These are phyloP conservation scores for Amanita rubescens DNA, from an alignment of 768 basidiomycete species.

Conservation along the genomic window DNA sequence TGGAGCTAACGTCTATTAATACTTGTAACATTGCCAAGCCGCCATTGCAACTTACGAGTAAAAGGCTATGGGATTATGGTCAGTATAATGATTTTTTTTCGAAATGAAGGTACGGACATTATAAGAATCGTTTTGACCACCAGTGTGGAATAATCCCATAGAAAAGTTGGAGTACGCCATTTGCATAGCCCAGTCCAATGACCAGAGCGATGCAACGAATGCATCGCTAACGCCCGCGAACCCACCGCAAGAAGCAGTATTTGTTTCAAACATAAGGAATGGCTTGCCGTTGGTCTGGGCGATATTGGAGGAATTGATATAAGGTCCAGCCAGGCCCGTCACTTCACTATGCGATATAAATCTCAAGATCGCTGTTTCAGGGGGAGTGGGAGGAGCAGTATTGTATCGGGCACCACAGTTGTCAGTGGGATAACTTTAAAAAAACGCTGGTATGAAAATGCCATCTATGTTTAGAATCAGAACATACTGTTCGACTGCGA, in stretches of 20 bases:
- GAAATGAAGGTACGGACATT: constrained; percentile 34
- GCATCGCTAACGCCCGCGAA: constrained; percentile 56
- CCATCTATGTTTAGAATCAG: not conserved
- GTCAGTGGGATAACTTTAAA: constrained; percentile 36
- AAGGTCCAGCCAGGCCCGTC: constrained; percentile 40
- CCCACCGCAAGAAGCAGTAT: constrained; percentile 63
- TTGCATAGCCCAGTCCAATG: constrained; percentile 53
- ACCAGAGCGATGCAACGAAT: constrained; percentile 63
- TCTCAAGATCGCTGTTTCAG: constrained; percentile 39
- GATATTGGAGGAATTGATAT: constrained; percentile 39
- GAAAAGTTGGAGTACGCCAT: constrained; percentile 54
- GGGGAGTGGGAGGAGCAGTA: constrained; percentile 30
- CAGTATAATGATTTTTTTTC: constrained; percentile 17
- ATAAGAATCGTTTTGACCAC: constrained; percentile 63
- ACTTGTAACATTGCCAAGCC: not conserved
- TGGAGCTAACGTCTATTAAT: constrained; percentile 40
- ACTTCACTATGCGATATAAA: constrained; percentile 59
- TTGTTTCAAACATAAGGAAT: constrained; percentile 66
- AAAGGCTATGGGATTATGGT: constrained; percentile 41
- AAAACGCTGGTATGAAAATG: not conserved
- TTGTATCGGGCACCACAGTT: constrained; percentile 52
- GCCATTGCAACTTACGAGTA: constrained; percentile 38
- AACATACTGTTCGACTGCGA: constrained; percentile 53
- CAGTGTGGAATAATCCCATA: constrained; percentile 48
- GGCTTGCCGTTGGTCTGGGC: constrained; percentile 38